Conservation (phyloP, 83 land plant genomes). For the Diphasiastrum complanatum region DNA sequence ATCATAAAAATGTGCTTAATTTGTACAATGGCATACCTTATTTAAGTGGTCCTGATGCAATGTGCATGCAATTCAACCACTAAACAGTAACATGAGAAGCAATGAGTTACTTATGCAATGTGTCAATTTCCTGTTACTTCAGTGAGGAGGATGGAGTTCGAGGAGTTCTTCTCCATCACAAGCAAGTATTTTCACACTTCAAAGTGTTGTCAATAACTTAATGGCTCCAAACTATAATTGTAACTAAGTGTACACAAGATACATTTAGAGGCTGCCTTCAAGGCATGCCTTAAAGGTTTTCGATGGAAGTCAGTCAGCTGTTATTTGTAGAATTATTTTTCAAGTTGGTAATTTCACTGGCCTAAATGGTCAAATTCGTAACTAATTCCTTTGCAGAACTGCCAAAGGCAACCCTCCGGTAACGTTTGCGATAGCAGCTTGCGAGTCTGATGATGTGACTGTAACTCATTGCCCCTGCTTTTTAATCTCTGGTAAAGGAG, state of each 20-base stretch:
- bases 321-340: too few relatives aligned
- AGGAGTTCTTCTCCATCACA: slow-evolving; percentile 12
- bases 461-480: slow-evolving; percentile 1
- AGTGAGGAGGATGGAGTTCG: slow-evolving; percentile 13
- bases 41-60: too few relatives aligned
- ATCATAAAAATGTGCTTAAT: too few relatives aligned
- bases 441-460: not conserved
- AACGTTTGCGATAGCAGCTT: slow-evolving; percentile 7
- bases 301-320: too few relatives aligned
- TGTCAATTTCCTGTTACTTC: not conserved
- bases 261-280: too few relatives aligned
- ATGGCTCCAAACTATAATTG: not conserved
- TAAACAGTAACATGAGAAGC: not conserved
- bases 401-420: not conserved
- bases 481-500: slow-evolving; percentile 4
- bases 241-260: not conserved
- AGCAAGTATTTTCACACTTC: not conserved
- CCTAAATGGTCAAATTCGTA: too few relatives aligned
- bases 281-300: too few relatives aligned
- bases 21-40: too few relatives aligned
- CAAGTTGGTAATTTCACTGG: too few relatives aligned
- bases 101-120: not conserved
- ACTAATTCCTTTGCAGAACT: too few relatives aligned
- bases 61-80: too few relatives aligned
- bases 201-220: not conserved